Conservation (phyloP, 1,139 yeast species). For the Scheffersomyces cryptocercus region DNA sequence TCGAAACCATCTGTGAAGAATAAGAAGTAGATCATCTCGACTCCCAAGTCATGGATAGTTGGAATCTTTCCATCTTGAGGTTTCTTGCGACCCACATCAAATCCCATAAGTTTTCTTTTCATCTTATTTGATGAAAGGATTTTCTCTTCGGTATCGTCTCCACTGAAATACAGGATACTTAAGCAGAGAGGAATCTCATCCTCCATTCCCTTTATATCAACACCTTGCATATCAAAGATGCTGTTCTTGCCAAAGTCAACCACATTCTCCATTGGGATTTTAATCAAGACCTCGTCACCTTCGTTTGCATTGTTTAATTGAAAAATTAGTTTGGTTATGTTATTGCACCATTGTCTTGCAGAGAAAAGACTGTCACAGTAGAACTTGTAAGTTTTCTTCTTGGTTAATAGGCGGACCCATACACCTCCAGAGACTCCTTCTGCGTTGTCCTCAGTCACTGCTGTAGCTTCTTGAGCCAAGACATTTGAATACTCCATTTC, state of each 20-base stretch:
- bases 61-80: conserved; percentile 43
- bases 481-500: conserved; percentile 27
- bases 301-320: conserved; percentile 59
- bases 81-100: conserved; percentile 11
- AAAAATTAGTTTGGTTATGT: conserved; percentile 74
- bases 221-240: conserved; percentile 11
- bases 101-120: conserved; percentile 5
- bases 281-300: conserved; percentile 72
- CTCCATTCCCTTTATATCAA: conserved; percentile 2
- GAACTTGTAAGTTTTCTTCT: conserved; percentile 60
- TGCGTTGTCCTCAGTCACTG: conserved; percentile 24
- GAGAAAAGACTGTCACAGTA: conserved; percentile 70
- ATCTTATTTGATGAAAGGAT: not conserved
- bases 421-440: conserved; percentile 33
- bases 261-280: conserved; percentile 73
- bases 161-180: conserved; percentile 21
- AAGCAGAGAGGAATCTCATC: conserved; percentile 23
- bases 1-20: conserved; percentile 49
- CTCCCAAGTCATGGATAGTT: conserved; percentile 37
- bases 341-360: conserved; percentile 81
- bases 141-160: conserved; percentile 5
- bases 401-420: conserved; percentile 61
- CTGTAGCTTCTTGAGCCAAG: conserved; percentile 22
- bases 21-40: conserved; percentile 69
- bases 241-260: conserved; percentile 54